A percentile compares a stretch with the other conserved stretches of the same genome.
These are phyloP conservation scores for Filobasidium uniguttulatum DNA, from an alignment of 1,284 basidiomycete genomes.

Conservation along the genomic window DNA sequence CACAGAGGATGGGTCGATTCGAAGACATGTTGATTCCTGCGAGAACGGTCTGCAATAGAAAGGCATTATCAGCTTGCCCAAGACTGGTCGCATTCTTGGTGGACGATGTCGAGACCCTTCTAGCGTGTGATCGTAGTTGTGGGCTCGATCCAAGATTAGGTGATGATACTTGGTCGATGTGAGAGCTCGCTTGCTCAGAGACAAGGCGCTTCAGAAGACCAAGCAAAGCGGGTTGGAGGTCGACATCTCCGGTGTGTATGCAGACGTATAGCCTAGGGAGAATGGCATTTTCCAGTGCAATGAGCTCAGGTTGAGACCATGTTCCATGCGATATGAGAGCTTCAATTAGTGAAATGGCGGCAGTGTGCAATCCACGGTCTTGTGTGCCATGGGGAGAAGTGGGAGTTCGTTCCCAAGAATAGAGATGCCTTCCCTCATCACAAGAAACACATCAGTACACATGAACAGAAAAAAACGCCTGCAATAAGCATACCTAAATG, in stretches of 20 bases:
- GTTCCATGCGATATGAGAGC: not conserved
- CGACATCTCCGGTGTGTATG: constrained; percentile 54
- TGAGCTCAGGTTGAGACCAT: not conserved
- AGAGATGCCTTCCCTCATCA: too few relatives aligned
- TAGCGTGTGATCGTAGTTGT: not conserved
- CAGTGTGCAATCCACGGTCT: not conserved
- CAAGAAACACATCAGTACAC: too few relatives aligned
- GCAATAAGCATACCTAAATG: too few relatives aligned
- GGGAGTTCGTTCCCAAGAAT: not conserved
- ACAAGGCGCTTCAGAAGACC: constrained; percentile 78
- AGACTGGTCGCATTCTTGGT: too few relatives aligned
- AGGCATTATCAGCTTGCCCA: constrained; percentile 39
- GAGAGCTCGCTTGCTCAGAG: constrained; percentile 33
- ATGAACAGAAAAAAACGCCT: too few relatives aligned
- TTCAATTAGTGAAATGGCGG: not conserved
- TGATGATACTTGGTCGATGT: not conserved
- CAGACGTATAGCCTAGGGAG: constrained; percentile 61
- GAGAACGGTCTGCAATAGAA: constrained; percentile 62
- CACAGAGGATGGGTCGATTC: constrained; percentile 70
- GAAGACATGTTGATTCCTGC: constrained; percentile 58
- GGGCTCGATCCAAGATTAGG: not conserved
- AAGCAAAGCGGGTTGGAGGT: constrained; percentile 82
- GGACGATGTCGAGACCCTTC: not conserved
- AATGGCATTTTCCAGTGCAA: constrained; percentile 52
- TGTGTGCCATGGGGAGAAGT: not conserved